phyloP scores from a whole-genome alignment of 2,329 filamentous ascomycete species.

The Cordyceps tenuipes region DNA sequence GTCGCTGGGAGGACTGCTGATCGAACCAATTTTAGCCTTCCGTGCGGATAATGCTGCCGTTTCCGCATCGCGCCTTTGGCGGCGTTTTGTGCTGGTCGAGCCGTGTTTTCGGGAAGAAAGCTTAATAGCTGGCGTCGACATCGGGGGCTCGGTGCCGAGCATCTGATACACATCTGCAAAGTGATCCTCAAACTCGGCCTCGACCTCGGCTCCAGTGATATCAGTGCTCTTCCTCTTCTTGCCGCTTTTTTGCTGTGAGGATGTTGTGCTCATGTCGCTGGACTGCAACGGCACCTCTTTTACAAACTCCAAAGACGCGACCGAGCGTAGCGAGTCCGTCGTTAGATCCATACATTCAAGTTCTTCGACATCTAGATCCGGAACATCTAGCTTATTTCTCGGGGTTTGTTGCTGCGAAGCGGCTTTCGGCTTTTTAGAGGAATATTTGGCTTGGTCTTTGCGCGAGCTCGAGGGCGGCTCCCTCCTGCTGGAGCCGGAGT shows the following conservation, averaged over 20 bases:
- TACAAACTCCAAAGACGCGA: slow-evolving; percentile 27
- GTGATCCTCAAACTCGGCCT: slow-evolving; percentile 31
- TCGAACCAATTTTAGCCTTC: background rate
- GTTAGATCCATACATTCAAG: slow-evolving; percentile 35
- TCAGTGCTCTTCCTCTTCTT: slow-evolving; percentile 48
- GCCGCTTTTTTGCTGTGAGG: slow-evolving; percentile 23
- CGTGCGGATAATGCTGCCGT: background rate
- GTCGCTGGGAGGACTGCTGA: background rate
- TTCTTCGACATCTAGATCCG: slow-evolving; percentile 27
- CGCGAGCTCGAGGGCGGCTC: slow-evolving; percentile 4
- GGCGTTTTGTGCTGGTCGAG: background rate
- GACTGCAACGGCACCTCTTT: slow-evolving; percentile 27
- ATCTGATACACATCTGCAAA: slow-evolving; percentile 48
- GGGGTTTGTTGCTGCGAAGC: slow-evolving; percentile 13
- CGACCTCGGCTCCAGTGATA: slow-evolving; percentile 29
- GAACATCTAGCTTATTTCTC: slow-evolving; percentile 24
- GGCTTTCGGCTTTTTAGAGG: slow-evolving; percentile 20
- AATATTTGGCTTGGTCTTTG: slow-evolving; percentile 17
- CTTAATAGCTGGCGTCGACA: slow-evolving; percentile 24
- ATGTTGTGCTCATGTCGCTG: background rate
- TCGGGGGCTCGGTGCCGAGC: slow-evolving; percentile 31
- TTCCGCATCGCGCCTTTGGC: slow-evolving; percentile 8
- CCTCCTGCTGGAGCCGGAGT: background rate
- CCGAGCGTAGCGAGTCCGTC: slow-evolving; percentile 25
- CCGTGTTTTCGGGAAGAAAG: background rate